Evolutionary conservation across 176 grass and related monocot genomes (phyloP).

Genomic region (Hsuehochloa calcarea): DNA sequence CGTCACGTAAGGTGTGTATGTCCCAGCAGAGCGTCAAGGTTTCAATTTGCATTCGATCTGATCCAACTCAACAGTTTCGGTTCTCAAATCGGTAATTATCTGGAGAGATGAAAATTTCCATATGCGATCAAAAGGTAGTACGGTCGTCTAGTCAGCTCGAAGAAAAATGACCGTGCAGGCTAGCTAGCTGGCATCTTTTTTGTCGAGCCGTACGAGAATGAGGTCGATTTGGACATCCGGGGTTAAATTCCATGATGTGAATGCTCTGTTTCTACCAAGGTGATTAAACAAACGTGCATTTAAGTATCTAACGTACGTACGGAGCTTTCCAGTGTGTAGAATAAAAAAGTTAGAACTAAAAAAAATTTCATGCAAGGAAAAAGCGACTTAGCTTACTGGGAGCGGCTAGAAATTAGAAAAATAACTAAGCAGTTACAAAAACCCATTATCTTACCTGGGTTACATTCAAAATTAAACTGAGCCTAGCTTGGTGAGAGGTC

Average conservation of each 20-base stretch:
- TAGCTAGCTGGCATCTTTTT: not conserved
- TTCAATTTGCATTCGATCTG: not conserved
- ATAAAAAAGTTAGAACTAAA: not conserved
- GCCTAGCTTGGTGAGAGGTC: no score
- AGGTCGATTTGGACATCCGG: not conserved
- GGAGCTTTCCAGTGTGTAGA: not conserved
- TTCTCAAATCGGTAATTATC: not conserved
- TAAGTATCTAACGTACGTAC: not conserved
- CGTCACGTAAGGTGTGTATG: not conserved
- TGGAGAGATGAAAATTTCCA: not conserved
- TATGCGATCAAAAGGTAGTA: not conserved
- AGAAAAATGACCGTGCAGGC: not conserved
- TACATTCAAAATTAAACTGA: not conserved
- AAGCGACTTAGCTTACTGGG: not conserved
- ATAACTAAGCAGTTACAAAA: not conserved
- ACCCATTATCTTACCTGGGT: not conserved
- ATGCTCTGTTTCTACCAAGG: not conserved
- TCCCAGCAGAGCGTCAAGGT: not conserved
- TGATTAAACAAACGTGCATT: not conserved
- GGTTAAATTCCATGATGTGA: not conserved
- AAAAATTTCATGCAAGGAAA: not conserved
- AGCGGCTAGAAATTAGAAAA: not conserved
- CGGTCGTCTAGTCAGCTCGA: not conserved
- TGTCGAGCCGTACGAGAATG: not conserved
- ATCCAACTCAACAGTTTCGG: not conserved